Conservation (phyloP, 805 yeast species). For the Candida railenensis region DNA sequence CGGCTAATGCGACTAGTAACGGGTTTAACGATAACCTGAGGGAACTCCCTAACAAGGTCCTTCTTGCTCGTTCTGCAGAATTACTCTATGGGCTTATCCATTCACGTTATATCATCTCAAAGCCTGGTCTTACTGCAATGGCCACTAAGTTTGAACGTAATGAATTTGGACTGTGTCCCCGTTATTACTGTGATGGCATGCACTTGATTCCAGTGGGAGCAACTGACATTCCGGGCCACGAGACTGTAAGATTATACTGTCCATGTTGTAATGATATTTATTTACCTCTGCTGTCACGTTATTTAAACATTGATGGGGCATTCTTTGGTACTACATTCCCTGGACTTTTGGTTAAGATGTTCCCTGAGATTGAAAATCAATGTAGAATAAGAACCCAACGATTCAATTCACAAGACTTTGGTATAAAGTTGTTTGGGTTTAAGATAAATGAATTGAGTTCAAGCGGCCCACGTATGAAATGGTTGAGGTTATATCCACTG, state of each 20-base stretch:
- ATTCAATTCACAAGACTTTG: constrained; percentile 53
- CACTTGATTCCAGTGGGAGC: constrained; percentile 90
- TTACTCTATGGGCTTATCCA: constrained; percentile 90
- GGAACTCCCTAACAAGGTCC: constrained; percentile 65
- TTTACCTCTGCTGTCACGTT: constrained; percentile 82
- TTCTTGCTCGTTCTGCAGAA: constrained; percentile 88
- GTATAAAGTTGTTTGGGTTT: constrained; percentile 86
- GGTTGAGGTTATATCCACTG: constrained; percentile 82
- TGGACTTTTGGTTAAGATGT: constrained; percentile 85
- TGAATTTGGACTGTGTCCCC: constrained; percentile 89
- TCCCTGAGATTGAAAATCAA: constrained; percentile 84
- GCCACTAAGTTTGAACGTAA: constrained; percentile 90
- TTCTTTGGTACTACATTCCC: constrained; percentile 96
- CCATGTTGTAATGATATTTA: constrained; percentile 93
- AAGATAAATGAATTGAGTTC: constrained; percentile 68
- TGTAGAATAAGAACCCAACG: constrained; percentile 53
- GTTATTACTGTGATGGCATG: constrained; percentile 86
- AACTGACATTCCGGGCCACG: constrained; percentile 86
- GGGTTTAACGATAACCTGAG: constrained; percentile 39
- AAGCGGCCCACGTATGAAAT: constrained; percentile 92
- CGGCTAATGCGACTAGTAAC: neutral
- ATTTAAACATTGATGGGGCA: constrained; percentile 90
- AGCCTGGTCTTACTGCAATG: constrained; percentile 86
- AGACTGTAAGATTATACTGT: constrained; percentile 89
- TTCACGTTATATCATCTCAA: constrained; percentile 84